Conservation (phyloP, 208 protist genomes). For the Acanthamoeba royreba region DNA sequence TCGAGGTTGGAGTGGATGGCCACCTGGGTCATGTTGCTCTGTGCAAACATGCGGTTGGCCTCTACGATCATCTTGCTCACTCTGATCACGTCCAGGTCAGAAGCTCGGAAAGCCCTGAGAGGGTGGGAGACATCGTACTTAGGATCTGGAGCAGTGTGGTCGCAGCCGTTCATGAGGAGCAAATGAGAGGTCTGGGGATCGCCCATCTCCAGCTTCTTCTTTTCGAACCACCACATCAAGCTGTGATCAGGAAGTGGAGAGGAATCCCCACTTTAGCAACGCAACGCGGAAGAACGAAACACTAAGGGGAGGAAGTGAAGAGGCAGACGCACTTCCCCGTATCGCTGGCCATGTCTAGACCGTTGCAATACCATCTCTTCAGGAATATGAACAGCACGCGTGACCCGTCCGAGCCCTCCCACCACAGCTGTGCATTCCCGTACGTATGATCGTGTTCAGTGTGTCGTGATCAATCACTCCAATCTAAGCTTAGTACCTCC, state of each 20-base stretch:
- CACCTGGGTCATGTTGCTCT: neutral
- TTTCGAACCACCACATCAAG: too few relatives aligned
- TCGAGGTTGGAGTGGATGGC: slow-evolving; percentile 25
- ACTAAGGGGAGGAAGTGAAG: too few relatives aligned
- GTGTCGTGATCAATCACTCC: too few relatives aligned
- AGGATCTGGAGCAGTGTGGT: slow-evolving; percentile 18
- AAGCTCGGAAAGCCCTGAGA: neutral
- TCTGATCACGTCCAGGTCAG: neutral
- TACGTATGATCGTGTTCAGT: neutral
- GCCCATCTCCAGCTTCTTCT: too few relatives aligned
- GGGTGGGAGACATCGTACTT: neutral
- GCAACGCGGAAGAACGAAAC: too few relatives aligned
- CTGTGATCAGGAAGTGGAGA: too few relatives aligned
- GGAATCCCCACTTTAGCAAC: too few relatives aligned
- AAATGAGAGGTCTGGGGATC: slow-evolving; percentile 3
- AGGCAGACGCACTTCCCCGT: too few relatives aligned
- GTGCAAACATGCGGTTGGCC: neutral
- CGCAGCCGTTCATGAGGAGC: slow-evolving; percentile 35
- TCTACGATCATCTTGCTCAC: neutral
- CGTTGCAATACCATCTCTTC: neutral
- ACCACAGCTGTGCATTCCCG: neutral
- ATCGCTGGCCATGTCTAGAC: neutral
- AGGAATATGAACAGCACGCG: slow-evolving; percentile 8
- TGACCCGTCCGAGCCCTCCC: neutral
- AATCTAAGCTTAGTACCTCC: neutral